These are phyloP conservation scores for Suhomyces maxii DNA, from an alignment of 1,139 yeast species.

Conservation along the genomic window DNA sequence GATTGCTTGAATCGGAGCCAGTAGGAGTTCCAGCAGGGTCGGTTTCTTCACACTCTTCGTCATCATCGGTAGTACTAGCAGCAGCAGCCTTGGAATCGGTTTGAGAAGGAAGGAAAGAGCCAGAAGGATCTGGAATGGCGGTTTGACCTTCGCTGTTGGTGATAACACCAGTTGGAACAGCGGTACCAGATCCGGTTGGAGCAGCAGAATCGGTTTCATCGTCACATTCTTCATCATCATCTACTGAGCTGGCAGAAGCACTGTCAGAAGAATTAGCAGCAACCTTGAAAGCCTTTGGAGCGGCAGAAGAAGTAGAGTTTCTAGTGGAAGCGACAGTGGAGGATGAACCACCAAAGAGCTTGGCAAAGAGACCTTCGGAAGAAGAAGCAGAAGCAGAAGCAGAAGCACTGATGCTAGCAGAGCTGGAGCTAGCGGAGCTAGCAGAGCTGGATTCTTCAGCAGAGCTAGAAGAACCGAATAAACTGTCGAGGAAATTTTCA, in stretches of 20 bases:
- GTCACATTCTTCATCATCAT: slow-evolving; percentile 14
- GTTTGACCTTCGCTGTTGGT: background rate
- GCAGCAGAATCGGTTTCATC: background rate
- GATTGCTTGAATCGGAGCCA: background rate
- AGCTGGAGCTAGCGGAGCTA: slow-evolving; percentile 1
- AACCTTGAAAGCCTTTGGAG: background rate
- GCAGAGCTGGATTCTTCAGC: slow-evolving; percentile 1
- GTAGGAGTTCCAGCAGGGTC: slow-evolving; percentile 1
- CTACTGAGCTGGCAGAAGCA: slow-evolving; percentile 5
- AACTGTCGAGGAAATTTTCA: background rate
- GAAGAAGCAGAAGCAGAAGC: background rate
- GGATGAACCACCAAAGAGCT: background rate
- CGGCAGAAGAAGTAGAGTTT: background rate
- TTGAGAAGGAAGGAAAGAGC: background rate
- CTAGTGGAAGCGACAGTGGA: background rate
- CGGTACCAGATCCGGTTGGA: background rate
- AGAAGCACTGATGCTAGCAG: background rate
- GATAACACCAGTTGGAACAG: slow-evolving; percentile 1
- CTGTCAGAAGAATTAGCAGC: slow-evolving; percentile 2
- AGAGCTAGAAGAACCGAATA: background rate
- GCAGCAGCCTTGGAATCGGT: slow-evolving; percentile 1
- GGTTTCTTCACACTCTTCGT: slow-evolving; percentile 14
- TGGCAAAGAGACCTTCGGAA: background rate
- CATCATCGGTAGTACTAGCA: slow-evolving; percentile 7
- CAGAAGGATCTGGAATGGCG: background rate